Evolutionary conservation across 768 basidiomycete genomes (phyloP).

Genomic region (Lyophyllum decastes): DNA sequence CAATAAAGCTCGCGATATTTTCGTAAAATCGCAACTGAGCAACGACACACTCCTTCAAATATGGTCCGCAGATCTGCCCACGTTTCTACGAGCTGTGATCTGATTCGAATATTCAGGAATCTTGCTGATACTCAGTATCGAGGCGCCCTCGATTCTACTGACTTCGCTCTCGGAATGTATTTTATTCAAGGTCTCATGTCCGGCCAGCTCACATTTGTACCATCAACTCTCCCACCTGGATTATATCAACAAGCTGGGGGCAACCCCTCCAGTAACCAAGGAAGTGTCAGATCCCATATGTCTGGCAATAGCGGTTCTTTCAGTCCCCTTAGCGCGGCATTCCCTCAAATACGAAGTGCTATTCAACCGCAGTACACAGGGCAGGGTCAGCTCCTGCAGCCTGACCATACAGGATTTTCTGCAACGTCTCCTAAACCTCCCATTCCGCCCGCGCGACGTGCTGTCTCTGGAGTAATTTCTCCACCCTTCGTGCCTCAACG

Average conservation of each 20-base stretch:
- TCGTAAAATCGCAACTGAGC: slow-evolving; percentile 86
- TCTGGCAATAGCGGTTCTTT: slow-evolving; percentile 66
- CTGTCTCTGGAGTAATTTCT: slow-evolving; percentile 17
- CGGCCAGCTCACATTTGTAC: slow-evolving; percentile 68
- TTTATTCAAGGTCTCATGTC: slow-evolving; percentile 94
- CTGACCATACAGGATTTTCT: slow-evolving; percentile 47
- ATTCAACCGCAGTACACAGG: slow-evolving; percentile 71
- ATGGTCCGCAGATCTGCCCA: slow-evolving; percentile 57
- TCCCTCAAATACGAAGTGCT: slow-evolving; percentile 37
- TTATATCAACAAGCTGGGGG: slow-evolving; percentile 83
- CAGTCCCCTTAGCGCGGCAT: slow-evolving; percentile 51
- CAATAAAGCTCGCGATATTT: slow-evolving; percentile 87
- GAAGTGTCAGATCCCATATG: slow-evolving; percentile 47
- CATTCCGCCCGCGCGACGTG: slow-evolving; percentile 42
- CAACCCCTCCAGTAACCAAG: slow-evolving; percentile 27
- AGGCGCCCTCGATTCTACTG: slow-evolving; percentile 83
- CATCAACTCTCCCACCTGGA: slow-evolving; percentile 74
- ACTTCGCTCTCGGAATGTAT: slow-evolving; percentile 96
- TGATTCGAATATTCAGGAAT: slow-evolving; percentile 52
- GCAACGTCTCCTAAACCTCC: slow-evolving; percentile 30
- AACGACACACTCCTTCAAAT: slow-evolving; percentile 90
- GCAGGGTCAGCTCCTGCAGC: slow-evolving; percentile 48
- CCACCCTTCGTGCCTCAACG: slow-evolving; percentile 27
- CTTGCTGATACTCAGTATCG: slow-evolving; percentile 95
- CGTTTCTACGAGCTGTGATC: slow-evolving; percentile 6